Conservation (phyloP, 75 land plant genomes). For the Pinus albicaulis region DNA sequence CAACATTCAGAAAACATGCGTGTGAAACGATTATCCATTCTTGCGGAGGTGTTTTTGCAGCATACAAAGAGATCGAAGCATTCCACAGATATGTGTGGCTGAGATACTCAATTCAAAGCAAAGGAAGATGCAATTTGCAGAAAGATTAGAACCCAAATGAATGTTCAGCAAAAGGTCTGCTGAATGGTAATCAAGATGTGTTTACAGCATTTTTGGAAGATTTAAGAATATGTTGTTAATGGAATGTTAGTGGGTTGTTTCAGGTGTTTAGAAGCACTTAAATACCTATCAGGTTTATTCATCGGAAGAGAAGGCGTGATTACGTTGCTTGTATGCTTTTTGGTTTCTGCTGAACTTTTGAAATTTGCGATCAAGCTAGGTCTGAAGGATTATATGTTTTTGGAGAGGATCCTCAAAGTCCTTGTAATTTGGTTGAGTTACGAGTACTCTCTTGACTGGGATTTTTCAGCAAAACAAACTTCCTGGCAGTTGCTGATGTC, state of each 20-base stretch:
- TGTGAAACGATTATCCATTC: not conserved
- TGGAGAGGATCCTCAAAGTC: constrained; percentile 26
- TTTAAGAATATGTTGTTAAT: constrained; percentile 34
- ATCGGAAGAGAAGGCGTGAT: constrained; percentile 37
- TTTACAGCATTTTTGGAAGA: constrained; percentile 20
- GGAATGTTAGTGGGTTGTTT: constrained; percentile 27
- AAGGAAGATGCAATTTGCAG: not conserved
- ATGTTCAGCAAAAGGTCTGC: not conserved
- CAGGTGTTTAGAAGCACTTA: constrained; percentile 28
- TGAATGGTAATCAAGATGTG: not conserved
- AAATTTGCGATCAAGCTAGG: constrained; percentile 35
- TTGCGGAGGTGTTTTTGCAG: constrained; percentile 22
- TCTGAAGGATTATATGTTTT: constrained; percentile 39
- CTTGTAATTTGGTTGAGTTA: constrained; percentile 20
- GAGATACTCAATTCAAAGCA: not conserved
- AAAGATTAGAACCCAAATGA: not conserved
- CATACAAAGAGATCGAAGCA: constrained; percentile 17
- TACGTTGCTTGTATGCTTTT: constrained; percentile 20
- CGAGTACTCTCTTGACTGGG: constrained; percentile 42
- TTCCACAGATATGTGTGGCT: not conserved
- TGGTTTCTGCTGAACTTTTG: constrained; percentile 34
- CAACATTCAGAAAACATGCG: not conserved
- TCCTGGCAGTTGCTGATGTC: constrained; percentile 52
- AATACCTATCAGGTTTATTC: constrained; percentile 43
- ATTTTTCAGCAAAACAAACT: constrained; percentile 37